Evolutionary conservation across 164 flowering plant genomes (phyloP), one percentile per base, ranked within the genome.

Genomic region (Warburgia ugandensis): DNA sequence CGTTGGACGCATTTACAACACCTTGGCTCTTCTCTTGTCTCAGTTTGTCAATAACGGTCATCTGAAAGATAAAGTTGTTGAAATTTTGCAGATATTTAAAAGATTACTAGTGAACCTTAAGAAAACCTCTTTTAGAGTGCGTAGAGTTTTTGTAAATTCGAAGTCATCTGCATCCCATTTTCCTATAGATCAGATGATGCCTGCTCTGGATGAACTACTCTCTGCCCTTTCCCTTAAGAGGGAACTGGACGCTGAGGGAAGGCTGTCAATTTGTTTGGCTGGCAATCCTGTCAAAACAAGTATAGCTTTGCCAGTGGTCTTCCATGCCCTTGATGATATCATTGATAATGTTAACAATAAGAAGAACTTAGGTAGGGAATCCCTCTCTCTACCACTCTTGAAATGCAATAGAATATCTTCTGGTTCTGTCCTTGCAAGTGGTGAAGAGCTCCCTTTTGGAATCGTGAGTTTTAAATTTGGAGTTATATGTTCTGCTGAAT

Each of bases 401-500:
- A 85, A 72, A 74, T 53, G 59, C 46, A 80, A 79, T 49, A 76
- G 98, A 70, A 66, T 88, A 55, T 77, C 77, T 65, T 85, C 90
- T 54, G 98, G 95, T 56, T 75, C 78, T 11, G 88, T 81, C 48
- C 74, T 78, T 55, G 98, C 95, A 45, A 92, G 94, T 67, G 94
- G 94, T 8, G 98, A 92, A 70, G 95, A 88, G 73, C 70, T 86
- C 65, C 96, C 98, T 56, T 73, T 77, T 48, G 98, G 95, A 63
- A 86, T 82, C 58, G 97, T 90, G 71, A 82, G 97, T 82, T 12
- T 20, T 40, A n/a, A n/a, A n/a, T 73, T 77, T 48, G 98, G 95
- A 63, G 84, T 82, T 45, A 30, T 45, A 45, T 21, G 48, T 45
- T 17, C 16, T 36, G 8, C 12, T 36, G 12, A 36, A 3, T 41